These are phyloP conservation scores for Leccinellum rugosiceps DNA, from an alignment of 768 basidiomycete species.

Conservation along the genomic window DNA sequence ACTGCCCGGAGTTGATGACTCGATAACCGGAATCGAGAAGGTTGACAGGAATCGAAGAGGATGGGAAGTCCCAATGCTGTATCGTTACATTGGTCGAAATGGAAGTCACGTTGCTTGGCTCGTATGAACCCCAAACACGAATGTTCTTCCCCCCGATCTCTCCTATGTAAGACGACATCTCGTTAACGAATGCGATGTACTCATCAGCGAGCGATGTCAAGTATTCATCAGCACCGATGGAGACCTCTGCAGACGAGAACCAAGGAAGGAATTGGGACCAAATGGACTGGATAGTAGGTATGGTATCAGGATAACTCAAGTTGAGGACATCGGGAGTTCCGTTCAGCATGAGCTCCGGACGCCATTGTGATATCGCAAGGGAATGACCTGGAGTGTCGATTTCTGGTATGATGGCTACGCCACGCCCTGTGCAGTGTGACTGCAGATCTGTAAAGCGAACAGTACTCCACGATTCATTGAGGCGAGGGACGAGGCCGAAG, in stretches of 20 bases:
- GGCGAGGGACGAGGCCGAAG: conserved; percentile 34
- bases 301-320: conserved; percentile 39
- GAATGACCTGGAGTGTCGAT: conserved; percentile 45
- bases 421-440: conserved; percentile 35
- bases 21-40: conserved; percentile 35
- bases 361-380: conserved; percentile 44
- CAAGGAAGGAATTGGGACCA: conserved; percentile 42
- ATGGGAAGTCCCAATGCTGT: conserved; percentile 43
- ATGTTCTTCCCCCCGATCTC: conserved; percentile 35
- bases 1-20: conserved; percentile 36
- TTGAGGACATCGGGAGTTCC: conserved; percentile 37
- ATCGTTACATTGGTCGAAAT: conserved; percentile 41
- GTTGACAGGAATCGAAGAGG: conserved; percentile 30
- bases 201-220: conserved; percentile 35
- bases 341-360: conserved; percentile 38
- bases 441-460: conserved; percentile 34
- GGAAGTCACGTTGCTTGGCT: conserved; percentile 34
- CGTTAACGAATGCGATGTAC: conserved; percentile 42
- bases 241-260: conserved; percentile 39
- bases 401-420: conserved; percentile 41
- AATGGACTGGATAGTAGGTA: conserved; percentile 40
- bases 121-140: conserved; percentile 42
- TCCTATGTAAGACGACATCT: conserved; percentile 38
- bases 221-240: conserved; percentile 48
- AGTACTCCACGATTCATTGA: conserved; percentile 41